Percentiles rank a stretch among this genome's conserved stretches.
These are phyloP conservation scores for Xylariaceae sp. DNA, from an alignment of 2,329 filamentous ascomycete genomes.

Conservation along the genomic window DNA sequence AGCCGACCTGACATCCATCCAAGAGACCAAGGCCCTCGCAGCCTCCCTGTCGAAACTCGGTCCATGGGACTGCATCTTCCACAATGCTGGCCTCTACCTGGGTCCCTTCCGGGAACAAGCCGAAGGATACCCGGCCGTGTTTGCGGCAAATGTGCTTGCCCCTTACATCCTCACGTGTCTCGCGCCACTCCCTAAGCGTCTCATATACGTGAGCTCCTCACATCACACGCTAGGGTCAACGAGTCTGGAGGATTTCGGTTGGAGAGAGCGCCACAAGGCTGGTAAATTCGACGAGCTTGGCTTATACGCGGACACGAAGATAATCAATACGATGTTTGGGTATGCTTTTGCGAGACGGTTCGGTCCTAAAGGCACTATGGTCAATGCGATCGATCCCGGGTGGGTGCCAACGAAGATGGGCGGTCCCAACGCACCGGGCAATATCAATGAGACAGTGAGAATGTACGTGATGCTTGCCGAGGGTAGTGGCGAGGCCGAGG, in stretches of 20 bases:
- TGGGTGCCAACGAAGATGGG: constrained; percentile 54
- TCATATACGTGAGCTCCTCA: constrained; percentile 47
- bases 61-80: constrained; percentile 50
- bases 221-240: constrained; percentile 41
- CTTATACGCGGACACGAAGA: constrained; percentile 48
- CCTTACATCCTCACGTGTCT: constrained; percentile 52
- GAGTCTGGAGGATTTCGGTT: constrained; percentile 32
- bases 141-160: constrained; percentile 53
- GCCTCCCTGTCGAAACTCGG: constrained; percentile 44
- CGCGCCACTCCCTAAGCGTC: constrained; percentile 40
- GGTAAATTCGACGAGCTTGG: constrained; percentile 1
- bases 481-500: constrained; percentile 32
- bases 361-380: constrained; percentile 35
- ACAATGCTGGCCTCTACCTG: constrained; percentile 49
- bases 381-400: constrained; percentile 46
- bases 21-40: constrained; percentile 47
- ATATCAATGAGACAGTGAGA: constrained; percentile 40
- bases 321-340: constrained; percentile 52
- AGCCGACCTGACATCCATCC: constrained; percentile 47
- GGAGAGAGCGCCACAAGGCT: constrained; percentile 19
- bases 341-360: constrained; percentile 47
- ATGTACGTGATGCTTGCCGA: constrained; percentile 44
- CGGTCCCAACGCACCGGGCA: constrained; percentile 41
- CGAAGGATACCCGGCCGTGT: constrained; percentile 40
- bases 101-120: constrained; percentile 34